phyloP scores from a whole-genome alignment of 345 rosid genomes.

The Pistacia vera region DNA sequence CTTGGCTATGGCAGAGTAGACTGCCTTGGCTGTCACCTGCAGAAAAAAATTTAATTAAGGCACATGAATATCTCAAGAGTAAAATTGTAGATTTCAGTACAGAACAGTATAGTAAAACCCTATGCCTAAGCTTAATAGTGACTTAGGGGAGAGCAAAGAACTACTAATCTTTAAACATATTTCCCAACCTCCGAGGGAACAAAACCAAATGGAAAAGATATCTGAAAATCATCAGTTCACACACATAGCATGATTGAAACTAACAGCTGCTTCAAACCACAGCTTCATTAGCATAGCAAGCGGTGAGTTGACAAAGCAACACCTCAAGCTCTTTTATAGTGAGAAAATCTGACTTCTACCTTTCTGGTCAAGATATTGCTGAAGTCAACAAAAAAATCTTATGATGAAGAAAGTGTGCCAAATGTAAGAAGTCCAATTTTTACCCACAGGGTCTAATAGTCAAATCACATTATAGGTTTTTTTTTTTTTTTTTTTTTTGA shows the following conservation, averaged over 20 bases:
- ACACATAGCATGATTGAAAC: not conserved
- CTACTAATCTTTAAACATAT: not conserved
- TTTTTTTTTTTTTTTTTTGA: not conserved
- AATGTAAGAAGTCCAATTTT: not conserved
- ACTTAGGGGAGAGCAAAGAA: no score
- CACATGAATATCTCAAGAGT: not conserved
- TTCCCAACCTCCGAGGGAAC: not conserved
- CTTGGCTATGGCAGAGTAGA: constrained; percentile 75
- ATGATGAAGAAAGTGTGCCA: not conserved
- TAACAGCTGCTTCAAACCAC: not conserved
- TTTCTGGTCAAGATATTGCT: not conserved
- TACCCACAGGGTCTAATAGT: not conserved
- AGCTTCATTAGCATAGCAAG: not conserved
- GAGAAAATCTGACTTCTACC: not conserved
- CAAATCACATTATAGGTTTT: no score
- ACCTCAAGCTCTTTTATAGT: not conserved
- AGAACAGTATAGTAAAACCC: not conserved
- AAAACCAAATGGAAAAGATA: not conserved
- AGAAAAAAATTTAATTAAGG: not conserved
- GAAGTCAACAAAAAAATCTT: not conserved
- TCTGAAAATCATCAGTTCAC: not conserved
- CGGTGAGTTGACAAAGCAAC: no score
- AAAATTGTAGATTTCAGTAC: not conserved
- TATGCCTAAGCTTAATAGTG: no score
- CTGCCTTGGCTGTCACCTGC: constrained; percentile 83